These are phyloP conservation scores for Arthrobotrys musiformis DNA, from an alignment of 2,329 filamentous ascomycete species.

Conservation along the genomic window DNA sequence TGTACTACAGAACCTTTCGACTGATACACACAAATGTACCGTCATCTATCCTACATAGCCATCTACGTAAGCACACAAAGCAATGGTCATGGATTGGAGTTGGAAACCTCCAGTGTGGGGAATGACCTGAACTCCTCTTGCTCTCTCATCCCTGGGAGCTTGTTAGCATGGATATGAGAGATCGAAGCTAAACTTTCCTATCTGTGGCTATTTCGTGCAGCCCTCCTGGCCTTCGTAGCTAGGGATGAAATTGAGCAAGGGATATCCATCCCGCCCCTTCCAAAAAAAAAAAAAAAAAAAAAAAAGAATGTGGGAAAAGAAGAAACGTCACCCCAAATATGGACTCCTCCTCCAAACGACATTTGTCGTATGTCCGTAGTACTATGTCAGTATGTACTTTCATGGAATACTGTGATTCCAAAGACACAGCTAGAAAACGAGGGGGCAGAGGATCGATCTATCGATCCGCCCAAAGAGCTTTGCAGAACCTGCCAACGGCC, in stretches of 20 bases:
- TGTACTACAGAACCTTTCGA: slow-evolving; percentile 50
- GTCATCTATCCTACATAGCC: neutral
- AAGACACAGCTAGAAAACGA: neutral
- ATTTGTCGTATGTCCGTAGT: neutral
- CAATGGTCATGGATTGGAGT: neutral
- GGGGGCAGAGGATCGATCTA: neutral
- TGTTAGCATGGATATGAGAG: slow-evolving; percentile 46
- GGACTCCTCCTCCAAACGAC: slow-evolving; percentile 6
- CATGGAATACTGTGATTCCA: no score
- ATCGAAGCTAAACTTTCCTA: slow-evolving; percentile 55
- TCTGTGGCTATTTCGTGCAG: slow-evolving; percentile 56
- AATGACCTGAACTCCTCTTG: slow-evolving; percentile 36
- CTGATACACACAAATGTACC: neutral
- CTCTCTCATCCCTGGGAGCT: slow-evolving; percentile 25
- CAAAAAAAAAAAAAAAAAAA: neutral
- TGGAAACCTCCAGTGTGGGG: slow-evolving; percentile 9
- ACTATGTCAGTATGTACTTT: no score
- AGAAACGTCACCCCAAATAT: slow-evolving; percentile 35
- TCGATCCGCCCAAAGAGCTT: neutral
- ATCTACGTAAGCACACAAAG: neutral
- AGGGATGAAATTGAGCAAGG: slow-evolving; percentile 56
- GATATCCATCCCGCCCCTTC: slow-evolving; percentile 47
- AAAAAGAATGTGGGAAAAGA: slow-evolving; percentile 26
- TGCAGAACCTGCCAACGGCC: neutral
- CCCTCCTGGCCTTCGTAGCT: slow-evolving; percentile 46